These are phyloP conservation scores for Penicillium mononematosum DNA, from an alignment of 495 filamentous ascomycete species.

Conservation along the genomic window DNA sequence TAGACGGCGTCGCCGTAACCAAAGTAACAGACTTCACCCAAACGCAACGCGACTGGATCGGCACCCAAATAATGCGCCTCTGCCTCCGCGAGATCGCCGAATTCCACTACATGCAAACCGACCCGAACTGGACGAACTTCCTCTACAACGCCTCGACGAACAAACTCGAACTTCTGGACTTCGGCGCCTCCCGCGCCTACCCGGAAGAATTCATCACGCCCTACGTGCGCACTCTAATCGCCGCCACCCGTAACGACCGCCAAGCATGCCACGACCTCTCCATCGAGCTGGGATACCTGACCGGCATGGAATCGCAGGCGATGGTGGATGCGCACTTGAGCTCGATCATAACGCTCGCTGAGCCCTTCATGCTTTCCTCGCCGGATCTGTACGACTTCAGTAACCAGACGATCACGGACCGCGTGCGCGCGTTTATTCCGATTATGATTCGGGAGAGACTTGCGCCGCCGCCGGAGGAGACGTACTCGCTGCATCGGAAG, in stretches of 20 bases:
- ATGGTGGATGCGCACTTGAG: slow-evolving; percentile 88
- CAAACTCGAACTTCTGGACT: slow-evolving; percentile 90
- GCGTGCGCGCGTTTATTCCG: slow-evolving; percentile 82
- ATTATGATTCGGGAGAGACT: slow-evolving; percentile 88
- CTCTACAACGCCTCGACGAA: slow-evolving; percentile 73
- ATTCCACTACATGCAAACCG: slow-evolving; percentile 98
- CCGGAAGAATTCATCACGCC: slow-evolving; percentile 72
- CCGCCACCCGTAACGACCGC: slow-evolving; percentile 70
- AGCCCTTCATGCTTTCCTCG: slow-evolving; percentile 76
- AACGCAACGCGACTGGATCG: slow-evolving; percentile 81
- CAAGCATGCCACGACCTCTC: slow-evolving; percentile 63
- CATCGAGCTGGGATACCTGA: slow-evolving; percentile 85
- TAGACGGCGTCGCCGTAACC: slow-evolving; percentile 85
- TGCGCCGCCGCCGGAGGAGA: slow-evolving; percentile 93
- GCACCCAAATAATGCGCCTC: slow-evolving; percentile 86
- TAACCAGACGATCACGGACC: slow-evolving; percentile 92
- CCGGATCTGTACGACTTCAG: slow-evolving; percentile 87
- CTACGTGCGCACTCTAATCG: slow-evolving; percentile 74
- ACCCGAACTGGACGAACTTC: slow-evolving; percentile 99
- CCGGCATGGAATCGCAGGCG: slow-evolving; percentile 73
- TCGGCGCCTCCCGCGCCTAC: slow-evolving; percentile 87
- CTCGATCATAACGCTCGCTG: slow-evolving; percentile 82
- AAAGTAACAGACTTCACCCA: slow-evolving; percentile 74
- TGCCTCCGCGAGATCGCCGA: slow-evolving; percentile 91
- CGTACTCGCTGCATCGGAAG: slow-evolving; percentile 93